These are phyloP conservation scores for Zymoseptoria pseudotritici DNA, from an alignment of 2,329 filamentous ascomycete species.

Conservation along the genomic window DNA sequence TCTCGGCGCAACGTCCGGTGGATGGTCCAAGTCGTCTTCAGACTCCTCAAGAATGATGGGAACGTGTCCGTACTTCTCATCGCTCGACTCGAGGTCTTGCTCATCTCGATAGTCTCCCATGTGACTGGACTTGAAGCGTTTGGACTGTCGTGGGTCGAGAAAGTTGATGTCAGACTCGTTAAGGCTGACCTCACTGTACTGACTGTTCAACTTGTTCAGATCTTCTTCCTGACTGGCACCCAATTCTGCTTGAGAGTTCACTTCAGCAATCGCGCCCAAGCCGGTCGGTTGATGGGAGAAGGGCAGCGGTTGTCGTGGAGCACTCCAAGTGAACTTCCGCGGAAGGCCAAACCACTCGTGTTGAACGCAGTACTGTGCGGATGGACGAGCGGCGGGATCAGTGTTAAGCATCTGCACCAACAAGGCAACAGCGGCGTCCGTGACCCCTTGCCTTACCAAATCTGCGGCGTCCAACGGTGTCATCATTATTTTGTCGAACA, in stretches of 20 bases:
- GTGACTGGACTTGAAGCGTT: slow-evolving; percentile 37
- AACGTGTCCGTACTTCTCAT: slow-evolving; percentile 30
- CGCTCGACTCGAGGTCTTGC: slow-evolving; percentile 31
- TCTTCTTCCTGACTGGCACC: slow-evolving; percentile 43
- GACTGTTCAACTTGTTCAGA: slow-evolving; percentile 50
- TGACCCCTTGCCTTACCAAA: slow-evolving; percentile 53
- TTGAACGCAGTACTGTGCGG: slow-evolving; percentile 59
- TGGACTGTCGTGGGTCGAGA: slow-evolving; percentile 35
- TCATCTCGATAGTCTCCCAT: slow-evolving; percentile 30
- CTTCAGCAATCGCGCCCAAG: slow-evolving; percentile 45
- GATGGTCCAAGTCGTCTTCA: slow-evolving; percentile 1
- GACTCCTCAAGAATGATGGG: slow-evolving; percentile 20
- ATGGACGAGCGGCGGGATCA: slow-evolving; percentile 71
- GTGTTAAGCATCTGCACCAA: slow-evolving; percentile 70
- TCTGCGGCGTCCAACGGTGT: slow-evolving; percentile 59
- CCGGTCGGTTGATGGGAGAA: slow-evolving; percentile 6
- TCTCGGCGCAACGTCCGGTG: not conserved
- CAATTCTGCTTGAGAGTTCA: slow-evolving; percentile 52
- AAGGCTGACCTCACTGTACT: slow-evolving; percentile 25
- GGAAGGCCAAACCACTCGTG: slow-evolving; percentile 65
- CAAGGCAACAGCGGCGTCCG: slow-evolving; percentile 63
- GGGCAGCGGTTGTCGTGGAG: slow-evolving; percentile 4
- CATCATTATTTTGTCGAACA: slow-evolving; percentile 82
- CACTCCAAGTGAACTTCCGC: slow-evolving; percentile 6
- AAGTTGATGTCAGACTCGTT: slow-evolving; percentile 32